Conservation (phyloP, 2,329 filamentous ascomycete species). For the Colletotrichum truncatum region DNA sequence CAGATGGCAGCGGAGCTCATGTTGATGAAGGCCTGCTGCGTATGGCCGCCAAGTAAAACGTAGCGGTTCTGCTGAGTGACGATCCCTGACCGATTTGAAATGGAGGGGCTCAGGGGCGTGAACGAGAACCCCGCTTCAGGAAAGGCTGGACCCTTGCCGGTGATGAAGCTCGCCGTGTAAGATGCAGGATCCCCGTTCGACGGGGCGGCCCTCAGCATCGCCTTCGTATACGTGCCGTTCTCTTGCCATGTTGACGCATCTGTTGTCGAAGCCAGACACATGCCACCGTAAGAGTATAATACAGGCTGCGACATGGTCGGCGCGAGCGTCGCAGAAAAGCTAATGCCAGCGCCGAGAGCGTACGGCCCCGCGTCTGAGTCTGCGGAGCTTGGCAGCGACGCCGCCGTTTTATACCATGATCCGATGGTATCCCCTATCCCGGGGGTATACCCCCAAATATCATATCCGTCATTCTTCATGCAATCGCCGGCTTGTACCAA, state of each 20-base stretch:
- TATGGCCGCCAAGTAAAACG: constrained; percentile 87
- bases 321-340: constrained; percentile 72
- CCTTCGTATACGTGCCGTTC: constrained; percentile 79
- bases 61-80: constrained; percentile 80
- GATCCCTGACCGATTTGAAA: constrained; percentile 71
- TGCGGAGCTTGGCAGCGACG: constrained; percentile 30
- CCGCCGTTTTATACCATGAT: constrained; percentile 51
- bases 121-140: constrained; percentile 89
- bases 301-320: constrained; percentile 62
- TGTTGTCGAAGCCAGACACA: constrained; percentile 73
- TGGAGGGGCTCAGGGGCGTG: constrained; percentile 76
- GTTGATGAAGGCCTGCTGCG: constrained; percentile 85
- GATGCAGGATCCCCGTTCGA: constrained; percentile 36
- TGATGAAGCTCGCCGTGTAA: constrained; percentile 47
- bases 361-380: constrained; percentile 48
- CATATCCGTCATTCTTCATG: constrained; percentile 56
- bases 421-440: constrained; percentile 46
- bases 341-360: constrained; percentile 65
- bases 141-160: constrained; percentile 52
- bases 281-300: constrained; percentile 86
- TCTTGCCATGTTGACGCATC: constrained; percentile 67
- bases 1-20: constrained; percentile 92
- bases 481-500: constrained; percentile 82
- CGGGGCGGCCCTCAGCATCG: constrained; percentile 75
- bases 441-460: constrained; percentile 76